Evolutionary conservation across 2,329 filamentous ascomycete species (phyloP).

Genomic region (Neonectria coccinea): DNA sequence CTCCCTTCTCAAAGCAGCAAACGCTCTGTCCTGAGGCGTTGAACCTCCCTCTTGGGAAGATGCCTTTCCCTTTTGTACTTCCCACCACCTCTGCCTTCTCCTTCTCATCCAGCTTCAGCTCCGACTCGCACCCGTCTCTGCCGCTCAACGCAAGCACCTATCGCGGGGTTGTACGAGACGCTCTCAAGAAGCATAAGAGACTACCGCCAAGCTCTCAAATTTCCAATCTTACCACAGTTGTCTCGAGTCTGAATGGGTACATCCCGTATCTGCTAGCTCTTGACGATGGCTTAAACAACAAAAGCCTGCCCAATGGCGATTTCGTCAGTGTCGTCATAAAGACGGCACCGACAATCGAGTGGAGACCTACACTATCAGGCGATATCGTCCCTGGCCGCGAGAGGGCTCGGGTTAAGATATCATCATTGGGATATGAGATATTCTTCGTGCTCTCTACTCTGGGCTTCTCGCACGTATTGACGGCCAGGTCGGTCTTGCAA

Average conservation of each 20-base stretch:
- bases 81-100: conserved; percentile 91
- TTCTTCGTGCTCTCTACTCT: conserved; percentile 82
- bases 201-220: conserved; percentile 78
- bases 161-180: conserved; percentile 84
- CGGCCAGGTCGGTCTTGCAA: conserved; percentile 78
- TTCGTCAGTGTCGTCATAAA: conserved; percentile 75
- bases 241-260: conserved; percentile 79
- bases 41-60: conserved; percentile 53
- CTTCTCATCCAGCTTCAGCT: conserved; percentile 81
- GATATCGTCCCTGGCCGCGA: conserved; percentile 73
- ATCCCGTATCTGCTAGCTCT: conserved; percentile 86
- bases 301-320: conserved; percentile 59
- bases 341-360: conserved; percentile 75
- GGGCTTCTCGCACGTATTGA: conserved; percentile 77
- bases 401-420: conserved; percentile 73
- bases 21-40: background rate
- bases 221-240: conserved; percentile 76
- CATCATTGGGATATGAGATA: conserved; percentile 84
- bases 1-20: background rate
- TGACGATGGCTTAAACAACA: conserved; percentile 75
- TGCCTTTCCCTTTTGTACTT: conserved; percentile 91
- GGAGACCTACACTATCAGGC: conserved; percentile 83
- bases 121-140: conserved; percentile 88
- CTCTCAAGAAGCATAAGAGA: conserved; percentile 89
- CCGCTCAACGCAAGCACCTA: conserved; percentile 85